These are phyloP conservation scores for Tuber indicum DNA, from an alignment of 495 filamentous ascomycete genomes.

Conservation along the genomic window DNA sequence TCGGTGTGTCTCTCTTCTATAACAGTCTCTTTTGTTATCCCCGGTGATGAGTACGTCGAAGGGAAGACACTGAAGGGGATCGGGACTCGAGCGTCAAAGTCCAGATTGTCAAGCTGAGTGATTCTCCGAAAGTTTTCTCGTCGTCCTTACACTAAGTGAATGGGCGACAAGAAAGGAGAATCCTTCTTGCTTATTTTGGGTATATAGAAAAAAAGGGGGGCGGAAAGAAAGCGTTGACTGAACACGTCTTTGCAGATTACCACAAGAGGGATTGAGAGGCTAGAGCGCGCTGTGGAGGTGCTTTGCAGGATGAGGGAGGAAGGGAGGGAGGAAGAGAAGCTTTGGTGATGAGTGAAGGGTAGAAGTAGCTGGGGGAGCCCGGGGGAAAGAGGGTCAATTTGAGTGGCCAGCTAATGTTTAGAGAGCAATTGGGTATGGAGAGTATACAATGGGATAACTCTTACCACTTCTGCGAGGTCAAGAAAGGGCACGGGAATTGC, in stretches of 20 bases:
- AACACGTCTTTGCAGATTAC: slow-evolving; percentile 33
- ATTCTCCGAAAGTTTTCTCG: slow-evolving; percentile 39
- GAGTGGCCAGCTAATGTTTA: slow-evolving; percentile 21
- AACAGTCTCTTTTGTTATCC: slow-evolving; percentile 62
- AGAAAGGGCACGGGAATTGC: neutral
- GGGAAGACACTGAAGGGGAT: slow-evolving; percentile 99
- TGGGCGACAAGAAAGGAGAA: slow-evolving; percentile 42
- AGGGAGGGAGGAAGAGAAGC: slow-evolving; percentile 34
- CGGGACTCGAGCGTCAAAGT: slow-evolving; percentile 99
- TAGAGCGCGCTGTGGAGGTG: slow-evolving; percentile 29
- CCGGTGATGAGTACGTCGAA: slow-evolving; percentile 85
- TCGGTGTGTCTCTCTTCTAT: slow-evolving; percentile 81
- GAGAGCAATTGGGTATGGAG: neutral
- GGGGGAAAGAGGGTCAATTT: slow-evolving; percentile 31
- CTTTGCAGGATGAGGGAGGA: slow-evolving; percentile 20
- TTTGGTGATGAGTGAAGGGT: slow-evolving; percentile 39
- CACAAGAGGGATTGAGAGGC: slow-evolving; percentile 29
- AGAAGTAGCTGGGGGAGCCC: slow-evolving; percentile 36
- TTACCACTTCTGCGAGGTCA: neutral
- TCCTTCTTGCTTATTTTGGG: slow-evolving; percentile 36
- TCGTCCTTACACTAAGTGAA: slow-evolving; percentile 34
- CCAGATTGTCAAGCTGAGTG: slow-evolving; percentile 83
- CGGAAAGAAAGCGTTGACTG: slow-evolving; percentile 19
- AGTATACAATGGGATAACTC: neutral
- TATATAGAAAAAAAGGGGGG: slow-evolving; percentile 22